A percentile compares a stretch with the other conserved stretches of the same genome.
These are phyloP conservation scores for Candida neerlandica DNA, from an alignment of 1,139 yeast species.

Conservation along the genomic window DNA sequence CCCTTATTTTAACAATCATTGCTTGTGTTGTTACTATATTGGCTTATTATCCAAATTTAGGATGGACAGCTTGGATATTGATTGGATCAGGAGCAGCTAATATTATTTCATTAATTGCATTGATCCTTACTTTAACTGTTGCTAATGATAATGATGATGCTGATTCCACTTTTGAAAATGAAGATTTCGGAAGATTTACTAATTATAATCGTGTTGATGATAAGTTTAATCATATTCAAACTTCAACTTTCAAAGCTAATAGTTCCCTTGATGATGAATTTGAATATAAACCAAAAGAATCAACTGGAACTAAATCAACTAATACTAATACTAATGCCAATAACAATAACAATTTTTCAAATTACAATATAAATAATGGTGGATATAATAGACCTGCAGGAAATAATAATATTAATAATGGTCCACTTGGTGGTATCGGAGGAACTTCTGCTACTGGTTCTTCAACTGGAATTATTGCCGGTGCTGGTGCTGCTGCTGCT, in stretches of 20 bases:
- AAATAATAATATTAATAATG: not conserved
- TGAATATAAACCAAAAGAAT: constrained; percentile 24
- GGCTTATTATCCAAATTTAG: constrained; percentile 61
- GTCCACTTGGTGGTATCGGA: not conserved
- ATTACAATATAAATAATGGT: not conserved
- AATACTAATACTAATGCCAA: constrained; percentile 2
- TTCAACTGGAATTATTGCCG: not conserved
- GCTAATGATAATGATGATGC: constrained; percentile 26
- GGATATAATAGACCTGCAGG: not conserved
- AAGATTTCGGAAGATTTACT: constrained; percentile 11
- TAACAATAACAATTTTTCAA: not conserved
- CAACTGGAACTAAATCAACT: not conserved
- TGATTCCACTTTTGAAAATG: constrained; percentile 9
- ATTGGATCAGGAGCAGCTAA: constrained; percentile 65
- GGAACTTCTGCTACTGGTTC: not conserved
- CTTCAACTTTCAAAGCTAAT: constrained; percentile 13
- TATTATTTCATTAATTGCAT: constrained; percentile 36
- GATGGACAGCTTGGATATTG: constrained; percentile 72
- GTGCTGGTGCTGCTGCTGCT: constrained; percentile 4
- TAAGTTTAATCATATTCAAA: constrained; percentile 15
- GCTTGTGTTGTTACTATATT: constrained; percentile 57
- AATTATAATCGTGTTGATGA: constrained; percentile 15
- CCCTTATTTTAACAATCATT: constrained; percentile 55
- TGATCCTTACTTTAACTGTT: constrained; percentile 26
- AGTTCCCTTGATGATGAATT: constrained; percentile 32